Evolutionary conservation across 2,329 filamentous ascomycete species (phyloP).

Genomic region (Aciculosporium take): DNA sequence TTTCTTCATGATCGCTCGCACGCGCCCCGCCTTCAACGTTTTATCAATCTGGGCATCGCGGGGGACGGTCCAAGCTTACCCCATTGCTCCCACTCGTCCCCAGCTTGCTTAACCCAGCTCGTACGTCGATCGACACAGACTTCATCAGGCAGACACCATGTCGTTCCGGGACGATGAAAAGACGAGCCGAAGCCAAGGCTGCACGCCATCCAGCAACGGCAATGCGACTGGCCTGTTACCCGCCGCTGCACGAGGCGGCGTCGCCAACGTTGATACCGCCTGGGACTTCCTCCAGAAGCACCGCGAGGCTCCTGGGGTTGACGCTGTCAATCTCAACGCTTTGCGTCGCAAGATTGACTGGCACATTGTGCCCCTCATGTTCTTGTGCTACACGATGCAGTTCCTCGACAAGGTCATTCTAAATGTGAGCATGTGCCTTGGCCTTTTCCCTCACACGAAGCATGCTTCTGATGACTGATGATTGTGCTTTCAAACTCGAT

Average conservation of each 20-base stretch:
- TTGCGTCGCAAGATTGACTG: conserved; percentile 43
- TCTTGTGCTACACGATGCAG: conserved; percentile 46
- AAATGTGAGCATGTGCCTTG: conserved; percentile 32
- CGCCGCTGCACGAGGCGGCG: conserved; percentile 2
- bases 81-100: too few species aligned
- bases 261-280: conserved; percentile 26
- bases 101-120: too few species aligned
- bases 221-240: background rate
- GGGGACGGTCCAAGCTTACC: too few species aligned
- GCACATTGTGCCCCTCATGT: conserved; percentile 47
- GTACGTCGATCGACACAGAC: too few species aligned
- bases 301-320: conserved; percentile 21
- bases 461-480: conserved; percentile 1
- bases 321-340: conserved; percentile 25
- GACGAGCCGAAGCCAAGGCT: conserved; percentile 8
- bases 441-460: background rate
- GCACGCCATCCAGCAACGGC: conserved; percentile 8
- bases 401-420: conserved; percentile 51
- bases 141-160: conserved; percentile 14
- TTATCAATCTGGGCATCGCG: too few species aligned
- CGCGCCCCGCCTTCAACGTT: too few species aligned
- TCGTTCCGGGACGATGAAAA: conserved; percentile 14
- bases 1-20: too few species aligned
- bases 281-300: conserved; percentile 31
- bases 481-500: background rate